phyloP scores from a whole-genome alignment of 768 basidiomycete species.

The Suillus decipiens region DNA sequence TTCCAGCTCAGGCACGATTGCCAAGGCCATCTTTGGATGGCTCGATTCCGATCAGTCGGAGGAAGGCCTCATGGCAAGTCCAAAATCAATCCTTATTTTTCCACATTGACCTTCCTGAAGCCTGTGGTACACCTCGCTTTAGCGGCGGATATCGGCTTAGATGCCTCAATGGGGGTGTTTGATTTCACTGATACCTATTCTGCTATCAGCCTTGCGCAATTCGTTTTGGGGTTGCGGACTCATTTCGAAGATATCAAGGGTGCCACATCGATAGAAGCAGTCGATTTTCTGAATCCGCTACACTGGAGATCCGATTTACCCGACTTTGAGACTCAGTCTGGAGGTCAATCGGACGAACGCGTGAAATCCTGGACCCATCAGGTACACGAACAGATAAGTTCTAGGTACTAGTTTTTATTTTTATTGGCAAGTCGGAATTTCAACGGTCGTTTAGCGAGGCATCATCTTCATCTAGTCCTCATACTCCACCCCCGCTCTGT shows the following conservation, averaged over 20 bases:
- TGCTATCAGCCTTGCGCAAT: background rate
- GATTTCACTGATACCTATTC: background rate
- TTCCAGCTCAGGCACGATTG: background rate
- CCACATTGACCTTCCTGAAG: background rate
- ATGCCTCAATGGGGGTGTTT: constrained; percentile 2
- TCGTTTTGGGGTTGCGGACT: constrained; percentile 4
- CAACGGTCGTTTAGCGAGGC: background rate
- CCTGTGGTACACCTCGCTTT: background rate
- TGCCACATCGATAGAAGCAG: constrained; percentile 1
- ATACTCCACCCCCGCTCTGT: background rate
- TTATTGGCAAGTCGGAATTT: background rate
- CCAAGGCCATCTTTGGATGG: background rate
- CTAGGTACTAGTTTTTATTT: background rate
- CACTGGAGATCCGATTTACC: constrained; percentile 4
- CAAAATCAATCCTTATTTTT: too few relatives aligned
- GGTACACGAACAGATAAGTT: background rate
- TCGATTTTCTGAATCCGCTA: background rate
- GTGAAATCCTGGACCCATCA: constrained; percentile 3
- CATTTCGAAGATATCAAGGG: constrained; percentile 2
- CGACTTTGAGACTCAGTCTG: background rate
- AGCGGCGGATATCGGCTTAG: background rate
- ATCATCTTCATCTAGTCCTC: background rate
- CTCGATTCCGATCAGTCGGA: too few relatives aligned
- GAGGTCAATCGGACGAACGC: background rate
- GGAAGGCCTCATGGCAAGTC: too few relatives aligned